Base-by-base conservation (phyloP, 2,329 filamentous ascomycete genomes). In the Knufia fluminis region DNA sequence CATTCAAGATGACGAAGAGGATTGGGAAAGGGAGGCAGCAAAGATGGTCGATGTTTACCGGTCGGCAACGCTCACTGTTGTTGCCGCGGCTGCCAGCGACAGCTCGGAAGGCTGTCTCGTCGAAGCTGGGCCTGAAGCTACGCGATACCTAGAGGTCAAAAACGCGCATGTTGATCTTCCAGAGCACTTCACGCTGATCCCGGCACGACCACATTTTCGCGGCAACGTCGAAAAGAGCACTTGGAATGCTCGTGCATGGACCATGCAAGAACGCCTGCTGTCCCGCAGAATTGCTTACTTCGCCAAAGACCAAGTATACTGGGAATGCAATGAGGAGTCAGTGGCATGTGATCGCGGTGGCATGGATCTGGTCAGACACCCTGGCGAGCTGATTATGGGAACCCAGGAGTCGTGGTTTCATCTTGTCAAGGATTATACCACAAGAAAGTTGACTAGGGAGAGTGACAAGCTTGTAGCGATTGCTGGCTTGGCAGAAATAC, bases 1-100 rank as follows among this genome's bases (percentile, higher is more conserved):
- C 22, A 55, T 56, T 40, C 58, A 60, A 54, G 57, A 57, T 38
- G 50, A 56, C 22, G 24, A 17, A 12, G 48, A 47, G n/a, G 52
- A 54, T 35, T 54, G 50, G 50, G 33, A 17, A 22, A 14, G 16
- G 9, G 51, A 57, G 42, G n/a, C 55, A 3, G 26, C 51, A n/a
- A 28, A 23, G n/a, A 57, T 57, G 55, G 49, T 23, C n/a, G 42
- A 50, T 17, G 49, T 55, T 20, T 57, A 55, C 26, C 22, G 39
- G 14, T 41, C 50, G 14, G 52, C 54, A 3, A 24, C 40, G 12
- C 24, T 56, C 7, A 51, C 46, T 10, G 52, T 56, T n/a, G 47
- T 48, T 8, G 54, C 52, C 14, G 26, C 46, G 2, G 33, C 24
- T 20, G 44, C 22, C n/a, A 32, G 35, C 32, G 24, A 47, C 23